phyloP scores from a whole-genome alignment of 176 grass and related monocot species.

The Lolium multiflorum region DNA sequence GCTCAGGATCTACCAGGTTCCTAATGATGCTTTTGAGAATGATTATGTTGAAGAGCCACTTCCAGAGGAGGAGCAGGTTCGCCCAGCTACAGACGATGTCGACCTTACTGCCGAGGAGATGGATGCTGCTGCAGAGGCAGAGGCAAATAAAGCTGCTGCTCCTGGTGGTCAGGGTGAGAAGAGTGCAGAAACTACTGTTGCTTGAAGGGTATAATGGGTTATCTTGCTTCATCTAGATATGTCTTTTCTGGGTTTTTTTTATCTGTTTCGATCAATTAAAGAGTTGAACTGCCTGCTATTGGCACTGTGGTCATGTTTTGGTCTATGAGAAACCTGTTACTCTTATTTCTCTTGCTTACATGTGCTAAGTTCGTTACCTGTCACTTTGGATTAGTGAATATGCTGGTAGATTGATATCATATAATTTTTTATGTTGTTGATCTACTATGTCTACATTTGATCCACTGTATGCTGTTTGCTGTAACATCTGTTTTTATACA shows the following conservation, averaged over 20 bases:
- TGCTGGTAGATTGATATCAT: no score
- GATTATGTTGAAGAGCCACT: constrained; percentile 94
- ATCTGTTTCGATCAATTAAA: constrained; percentile 25
- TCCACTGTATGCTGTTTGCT: no score
- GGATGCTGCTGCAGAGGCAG: constrained; percentile 71
- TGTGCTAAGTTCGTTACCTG: no score
- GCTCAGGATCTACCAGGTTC: constrained; percentile 78
- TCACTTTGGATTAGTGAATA: no score
- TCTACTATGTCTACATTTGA: no score
- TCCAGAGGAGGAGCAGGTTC: constrained; percentile 90
- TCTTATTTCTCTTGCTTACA: no score
- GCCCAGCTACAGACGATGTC: constrained; percentile 54
- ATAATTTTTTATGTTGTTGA: no score
- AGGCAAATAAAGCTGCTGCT: constrained; percentile 42
- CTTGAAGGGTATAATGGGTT: constrained; percentile 47
- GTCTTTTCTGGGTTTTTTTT: constrained; percentile 27
- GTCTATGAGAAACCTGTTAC: no score
- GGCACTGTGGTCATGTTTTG: no score
- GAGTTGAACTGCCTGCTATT: constrained; percentile 25
- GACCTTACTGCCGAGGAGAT: constrained; percentile 57
- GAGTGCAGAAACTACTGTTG: constrained; percentile 38
- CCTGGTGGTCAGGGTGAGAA: constrained; percentile 45
- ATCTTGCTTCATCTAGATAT: constrained; percentile 30
- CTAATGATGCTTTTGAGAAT: constrained; percentile 84
- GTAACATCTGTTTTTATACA: no score